Conservation (phyloP, 2,329 filamentous ascomycete genomes). For the Colletotrichum sp. region DNA sequence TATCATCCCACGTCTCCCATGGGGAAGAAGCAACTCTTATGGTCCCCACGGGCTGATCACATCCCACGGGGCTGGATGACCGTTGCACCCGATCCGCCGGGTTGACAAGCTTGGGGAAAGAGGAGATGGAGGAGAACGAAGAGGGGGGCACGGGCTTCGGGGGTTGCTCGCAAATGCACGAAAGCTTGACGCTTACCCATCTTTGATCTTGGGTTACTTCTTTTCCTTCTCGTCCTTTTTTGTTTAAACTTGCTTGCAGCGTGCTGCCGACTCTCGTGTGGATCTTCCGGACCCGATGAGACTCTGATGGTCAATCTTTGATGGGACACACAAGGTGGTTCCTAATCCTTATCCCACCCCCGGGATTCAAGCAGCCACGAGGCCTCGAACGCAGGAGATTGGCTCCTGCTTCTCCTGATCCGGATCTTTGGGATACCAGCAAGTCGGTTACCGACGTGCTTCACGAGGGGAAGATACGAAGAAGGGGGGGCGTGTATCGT, state of each 20-base stretch:
- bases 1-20: slow-evolving; percentile 15
- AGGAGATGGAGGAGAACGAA: slow-evolving; percentile 1
- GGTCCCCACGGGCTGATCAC: slow-evolving; percentile 21
- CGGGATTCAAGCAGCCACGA: neutral
- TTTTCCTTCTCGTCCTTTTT: neutral
- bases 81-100: slow-evolving; percentile 11
- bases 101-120: slow-evolving; percentile 7
- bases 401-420: neutral
- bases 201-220: neutral
- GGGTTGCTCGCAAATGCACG: neutral
- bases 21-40: slow-evolving; percentile 23
- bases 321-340: neutral
- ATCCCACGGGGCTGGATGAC: slow-evolving; percentile 13
- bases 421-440: slow-evolving; percentile 6
- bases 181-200: slow-evolving; percentile 21
- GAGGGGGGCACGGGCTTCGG: neutral
- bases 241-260: neutral
- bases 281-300: neutral
- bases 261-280: neutral
- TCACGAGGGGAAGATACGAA: neutral
- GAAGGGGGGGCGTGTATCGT: neutral
- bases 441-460: neutral
- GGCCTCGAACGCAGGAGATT: neutral
- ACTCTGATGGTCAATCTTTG: neutral
- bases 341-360: neutral